Evolutionary conservation across 1,139 yeast genomes (phyloP).

Genomic region (Magnusiomyces suaveolens): DNA sequence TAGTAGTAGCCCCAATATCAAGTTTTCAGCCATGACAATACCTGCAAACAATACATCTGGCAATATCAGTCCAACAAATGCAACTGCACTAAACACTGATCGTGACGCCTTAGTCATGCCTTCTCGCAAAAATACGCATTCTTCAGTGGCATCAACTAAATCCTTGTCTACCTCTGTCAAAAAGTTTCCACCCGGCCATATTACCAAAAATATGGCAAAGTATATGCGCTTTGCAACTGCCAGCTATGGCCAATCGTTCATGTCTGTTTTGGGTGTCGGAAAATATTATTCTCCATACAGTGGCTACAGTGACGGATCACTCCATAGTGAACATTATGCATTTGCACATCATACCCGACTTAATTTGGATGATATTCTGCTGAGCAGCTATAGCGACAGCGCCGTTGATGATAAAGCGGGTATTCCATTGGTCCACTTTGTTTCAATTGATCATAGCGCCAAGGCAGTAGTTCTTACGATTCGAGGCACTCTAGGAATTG

Average conservation of each 20-base stretch:
- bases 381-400: constrained; percentile 27
- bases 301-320: constrained; percentile 18
- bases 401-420: constrained; percentile 25
- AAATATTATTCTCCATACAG: constrained; percentile 20
- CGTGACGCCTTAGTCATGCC: neutral
- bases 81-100: neutral
- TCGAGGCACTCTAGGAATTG: constrained; percentile 31
- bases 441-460: constrained; percentile 29
- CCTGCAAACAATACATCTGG: too few relatives aligned
- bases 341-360: constrained; percentile 30
- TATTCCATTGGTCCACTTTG: constrained; percentile 30
- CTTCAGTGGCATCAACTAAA: too few relatives aligned
- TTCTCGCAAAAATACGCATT: neutral
- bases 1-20: neutral
- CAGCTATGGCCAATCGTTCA: constrained; percentile 32
- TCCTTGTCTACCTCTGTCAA: neutral
- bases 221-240: constrained; percentile 31
- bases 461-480: constrained; percentile 30
- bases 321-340: constrained; percentile 30
- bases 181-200: constrained; percentile 24
- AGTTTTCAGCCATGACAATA: neutral
- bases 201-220: constrained; percentile 27
- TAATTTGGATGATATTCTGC: constrained; percentile 27
- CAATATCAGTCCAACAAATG: too few relatives aligned
- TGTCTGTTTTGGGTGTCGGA: constrained; percentile 30